phyloP scores from a whole-genome alignment of 2,329 filamentous ascomycete genomes.

The Cytospora schulzeri region DNA sequence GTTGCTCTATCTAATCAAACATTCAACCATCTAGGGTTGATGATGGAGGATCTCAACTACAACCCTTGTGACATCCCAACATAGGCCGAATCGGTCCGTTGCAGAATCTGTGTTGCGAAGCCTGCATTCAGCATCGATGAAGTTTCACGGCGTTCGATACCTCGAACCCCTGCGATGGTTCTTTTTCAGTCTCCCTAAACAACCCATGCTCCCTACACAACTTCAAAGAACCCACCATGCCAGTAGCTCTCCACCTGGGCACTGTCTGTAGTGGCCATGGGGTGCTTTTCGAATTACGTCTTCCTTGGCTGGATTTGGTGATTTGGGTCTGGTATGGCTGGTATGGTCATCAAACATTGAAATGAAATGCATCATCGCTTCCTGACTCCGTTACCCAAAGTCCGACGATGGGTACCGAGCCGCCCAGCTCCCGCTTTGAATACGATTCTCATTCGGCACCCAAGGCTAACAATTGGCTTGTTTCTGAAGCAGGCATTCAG shows the following conservation, averaged over 20 bases:
- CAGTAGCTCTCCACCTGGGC: neutral
- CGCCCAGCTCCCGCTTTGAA: neutral
- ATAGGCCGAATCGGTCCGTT: neutral
- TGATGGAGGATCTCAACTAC: neutral
- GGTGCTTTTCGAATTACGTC: neutral
- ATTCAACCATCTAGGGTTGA: neutral
- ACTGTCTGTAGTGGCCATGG: neutral
- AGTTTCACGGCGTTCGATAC: neutral
- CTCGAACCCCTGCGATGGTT: neutral
- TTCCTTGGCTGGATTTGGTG: neutral
- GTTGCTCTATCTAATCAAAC: too few relatives aligned
- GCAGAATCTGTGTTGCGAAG: neutral
- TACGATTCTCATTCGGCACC: neutral
- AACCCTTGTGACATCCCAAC: neutral
- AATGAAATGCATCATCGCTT: neutral
- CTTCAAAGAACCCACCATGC: neutral
- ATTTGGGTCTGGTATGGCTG: neutral
- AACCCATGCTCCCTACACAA: neutral
- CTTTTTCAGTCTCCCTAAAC: neutral
- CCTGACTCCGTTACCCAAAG: neutral
- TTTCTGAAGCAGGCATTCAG: neutral
- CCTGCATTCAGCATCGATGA: neutral
- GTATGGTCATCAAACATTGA: neutral
- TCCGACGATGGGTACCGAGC: neutral
- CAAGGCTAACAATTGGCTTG: neutral